Base-by-base conservation (phyloP, 202 grass and related monocot species). In the Carex arenaria region DNA sequence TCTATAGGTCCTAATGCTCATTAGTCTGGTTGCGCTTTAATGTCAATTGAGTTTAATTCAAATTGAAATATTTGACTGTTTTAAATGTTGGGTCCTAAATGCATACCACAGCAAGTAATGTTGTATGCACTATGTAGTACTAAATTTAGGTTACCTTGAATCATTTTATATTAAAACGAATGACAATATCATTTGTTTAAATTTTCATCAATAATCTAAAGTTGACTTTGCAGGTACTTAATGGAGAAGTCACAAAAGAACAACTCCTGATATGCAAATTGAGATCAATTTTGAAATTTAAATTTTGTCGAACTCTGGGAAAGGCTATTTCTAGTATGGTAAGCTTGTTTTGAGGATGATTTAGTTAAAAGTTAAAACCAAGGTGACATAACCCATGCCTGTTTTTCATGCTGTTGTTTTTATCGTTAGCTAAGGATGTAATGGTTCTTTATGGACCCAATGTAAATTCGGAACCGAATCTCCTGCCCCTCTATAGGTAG, bases 181-280 rank as follows among this genome's bases (percentile, higher is more conserved):
- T 52, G 34, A 55, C 12, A 75, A 54, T 52, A 30, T 53, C 20
- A 56, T 77, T 11, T 77, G 14, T 77, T 56, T 57, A 32, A 18
- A 57, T 55, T 57, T 77, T 77, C 7, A 57, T 77, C 57, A 77
- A 57, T n/a, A n/a, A 56, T 36, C 52, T 76, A 7, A 57, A 77
- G 26, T 77, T 57, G 14, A 56, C 26, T 77, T 28, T 77, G 52
- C 51, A 77, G 52, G 52, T 77, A 56, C 47, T 34, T 77, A 11
- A n/a, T 32, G 13, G 72, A 32, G 7, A 77, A 77, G 72, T n/a
- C 51, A 10, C 72, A 18, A 28, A 28, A 56, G 15, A 57, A 77
- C 13, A 56, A 76, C 15, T n/a, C 26, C 3, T 77, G 52, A 77
- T 77, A 1, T 32, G 72, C 72, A 10, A 52, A 26, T 56, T 72